A percentile compares a stretch with the other conserved stretches of the same genome.
These are phyloP conservation scores for Penicillium sp. DNA, from an alignment of 2,329 filamentous ascomycete genomes.

Conservation along the genomic window DNA sequence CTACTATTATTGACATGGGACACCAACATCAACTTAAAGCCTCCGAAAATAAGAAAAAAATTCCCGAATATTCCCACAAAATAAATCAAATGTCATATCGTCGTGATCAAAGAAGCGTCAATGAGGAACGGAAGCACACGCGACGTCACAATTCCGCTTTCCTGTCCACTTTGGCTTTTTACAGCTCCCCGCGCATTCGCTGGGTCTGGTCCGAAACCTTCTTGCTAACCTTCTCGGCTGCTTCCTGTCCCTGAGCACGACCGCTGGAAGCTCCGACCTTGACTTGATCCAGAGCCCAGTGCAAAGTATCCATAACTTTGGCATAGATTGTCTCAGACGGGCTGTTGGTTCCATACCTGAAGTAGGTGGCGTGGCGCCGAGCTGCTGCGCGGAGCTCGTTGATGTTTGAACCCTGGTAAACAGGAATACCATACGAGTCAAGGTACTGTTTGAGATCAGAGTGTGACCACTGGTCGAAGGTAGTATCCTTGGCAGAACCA, in stretches of 20 bases:
- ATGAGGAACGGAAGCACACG: not conserved
- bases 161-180: slow-evolving; percentile 11
- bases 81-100: slow-evolving; percentile 22
- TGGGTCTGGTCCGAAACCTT: slow-evolving; percentile 58
- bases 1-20: not conserved
- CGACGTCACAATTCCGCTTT: not conserved
- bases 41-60: not conserved
- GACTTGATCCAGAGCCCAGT: slow-evolving; percentile 56
- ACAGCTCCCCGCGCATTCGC: slow-evolving; percentile 37
- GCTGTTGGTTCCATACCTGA: slow-evolving; percentile 72
- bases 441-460: slow-evolving; percentile 77
- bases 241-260: slow-evolving; percentile 53
- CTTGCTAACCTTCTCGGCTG: slow-evolving; percentile 47
- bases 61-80: not conserved
- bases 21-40: no score
- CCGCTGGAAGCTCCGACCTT: slow-evolving; percentile 54
- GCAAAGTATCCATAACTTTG: slow-evolving; percentile 56
- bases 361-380: slow-evolving; percentile 74
- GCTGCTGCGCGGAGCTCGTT: slow-evolving; percentile 74
- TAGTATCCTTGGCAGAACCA: slow-evolving; percentile 64
- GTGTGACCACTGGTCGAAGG: slow-evolving; percentile 74
- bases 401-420: slow-evolving; percentile 68
- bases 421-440: slow-evolving; percentile 74
- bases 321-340: slow-evolving; percentile 69
- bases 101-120: slow-evolving; percentile 18